Percentiles rank a stretch among this genome's conserved stretches.
Evolutionary conservation across 495 filamentous ascomycete genomes (phyloP).

Genomic region (Cairneyella variabilis): DNA sequence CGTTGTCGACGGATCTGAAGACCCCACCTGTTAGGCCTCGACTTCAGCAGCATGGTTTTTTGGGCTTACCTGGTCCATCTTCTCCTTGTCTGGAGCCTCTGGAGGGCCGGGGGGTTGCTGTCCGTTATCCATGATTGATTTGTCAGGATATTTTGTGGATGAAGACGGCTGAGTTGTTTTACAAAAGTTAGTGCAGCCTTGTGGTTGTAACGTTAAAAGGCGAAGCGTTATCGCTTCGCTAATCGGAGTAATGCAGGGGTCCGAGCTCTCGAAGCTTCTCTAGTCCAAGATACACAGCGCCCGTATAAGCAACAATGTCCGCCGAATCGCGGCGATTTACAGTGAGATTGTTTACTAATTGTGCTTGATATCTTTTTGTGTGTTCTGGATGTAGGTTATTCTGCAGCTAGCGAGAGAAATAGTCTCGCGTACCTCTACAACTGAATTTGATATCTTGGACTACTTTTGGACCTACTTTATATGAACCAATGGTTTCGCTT

Average conservation of each 20-base stretch:
- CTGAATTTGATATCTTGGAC: no score
- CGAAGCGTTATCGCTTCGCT: slow-evolving; percentile 11
- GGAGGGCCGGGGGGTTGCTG: slow-evolving; percentile 21
- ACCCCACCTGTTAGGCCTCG: no score
- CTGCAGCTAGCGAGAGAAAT: no score
- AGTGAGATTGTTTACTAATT: no score
- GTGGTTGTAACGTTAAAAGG: slow-evolving; percentile 13
- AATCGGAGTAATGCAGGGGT: slow-evolving; percentile 10
- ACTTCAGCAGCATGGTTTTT: not conserved
- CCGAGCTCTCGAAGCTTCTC: slow-evolving; percentile 14
- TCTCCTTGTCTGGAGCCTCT: slow-evolving; percentile 31
- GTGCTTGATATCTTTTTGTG: no score
- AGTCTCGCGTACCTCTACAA: no score
- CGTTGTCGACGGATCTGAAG: slow-evolving; percentile 37
- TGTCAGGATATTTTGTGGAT: not conserved
- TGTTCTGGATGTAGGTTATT: no score
- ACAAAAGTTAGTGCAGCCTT: slow-evolving; percentile 15
- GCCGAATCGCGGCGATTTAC: no score
- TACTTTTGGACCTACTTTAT: no score
- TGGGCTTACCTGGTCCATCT: slow-evolving; percentile 30
- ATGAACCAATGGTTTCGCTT: no score
- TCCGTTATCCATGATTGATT: slow-evolving; percentile 23
- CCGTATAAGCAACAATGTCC: no score
- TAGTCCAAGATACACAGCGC: no score
- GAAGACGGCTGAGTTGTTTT: not conserved